Evolutionary conservation across 2,329 filamentous ascomycete species (phyloP), one percentile per base, ranked within the genome.

Genomic region (Thielaviopsis populi): DNA sequence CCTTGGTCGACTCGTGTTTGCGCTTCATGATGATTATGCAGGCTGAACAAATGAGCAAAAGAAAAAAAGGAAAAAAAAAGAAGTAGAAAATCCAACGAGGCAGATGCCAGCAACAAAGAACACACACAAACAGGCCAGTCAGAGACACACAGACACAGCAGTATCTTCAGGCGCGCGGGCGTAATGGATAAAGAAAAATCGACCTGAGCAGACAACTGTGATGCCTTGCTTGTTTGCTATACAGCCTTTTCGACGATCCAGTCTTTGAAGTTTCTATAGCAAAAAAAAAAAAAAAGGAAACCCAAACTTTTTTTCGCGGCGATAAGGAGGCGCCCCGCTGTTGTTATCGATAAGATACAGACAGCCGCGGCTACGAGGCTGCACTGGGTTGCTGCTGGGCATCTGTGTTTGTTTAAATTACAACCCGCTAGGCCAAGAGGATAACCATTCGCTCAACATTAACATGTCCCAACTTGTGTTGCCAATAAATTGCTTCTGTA

Each of bases 1-100:
- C 42, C 70, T 82, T 77, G 67, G 77, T 79, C 65, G 79, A 76
- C 67, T 83, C 78, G 68, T 84, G 76, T 74, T 86, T 86, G 66
- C 83, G 78, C 74, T 85, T 86, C 80, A 83, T 83, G 59, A 27
- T 58, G 61, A 19, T 27, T 53, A 22, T 40, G 40, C 33, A 15
- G 42, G 8, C 15, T 22, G n/a, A n/a, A n/a, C n/a, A n/a, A n/a
- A n/a, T 24, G 40, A 19, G 24, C 6, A 15, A 60, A 62, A 30
- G 61, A 59, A 68, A 63, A 65, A 66, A 65, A 66, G 64, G 30
- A 65, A 66, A 65, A 66, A 65, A 37, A 30, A 66, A 54, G 63
- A 63, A 56, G 67, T 46, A 58, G 61, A 48, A 27, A 22, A 2
- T 46, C 13, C 15, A 30, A 46, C 60, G 61, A 66, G n/a, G n/a